A percentile compares a stretch with the other conserved stretches of the same genome.
phyloP scores from a whole-genome alignment of 2,329 filamentous ascomycete genomes.

The Acrodontium crateriforme region DNA sequence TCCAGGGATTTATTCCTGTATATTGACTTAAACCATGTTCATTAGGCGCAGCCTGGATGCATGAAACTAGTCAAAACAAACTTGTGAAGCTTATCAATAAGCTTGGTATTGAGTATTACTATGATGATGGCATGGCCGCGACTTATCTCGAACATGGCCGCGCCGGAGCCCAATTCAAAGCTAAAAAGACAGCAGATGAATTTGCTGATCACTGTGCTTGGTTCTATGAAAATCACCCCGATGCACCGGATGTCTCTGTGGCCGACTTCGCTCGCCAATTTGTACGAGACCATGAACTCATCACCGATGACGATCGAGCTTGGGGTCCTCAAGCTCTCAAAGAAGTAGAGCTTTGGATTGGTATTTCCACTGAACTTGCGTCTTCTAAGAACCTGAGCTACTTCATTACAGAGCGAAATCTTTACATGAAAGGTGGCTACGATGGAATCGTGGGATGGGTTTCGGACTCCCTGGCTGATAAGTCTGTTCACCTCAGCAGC shows the following conservation, averaged over 20 bases:
- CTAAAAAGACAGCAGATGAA: conserved; percentile 33
- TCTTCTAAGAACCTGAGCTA: conserved; percentile 31
- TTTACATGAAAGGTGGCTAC: conserved; percentile 35
- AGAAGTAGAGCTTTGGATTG: conserved; percentile 32
- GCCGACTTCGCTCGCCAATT: conserved; percentile 29
- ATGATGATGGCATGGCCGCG: conserved; percentile 30
- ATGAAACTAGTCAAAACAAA: conserved; percentile 39
- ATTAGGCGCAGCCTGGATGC: conserved; percentile 48
- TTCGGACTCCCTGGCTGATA: conserved; percentile 24
- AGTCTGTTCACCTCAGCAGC: conserved; percentile 25
- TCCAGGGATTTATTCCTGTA: conserved; percentile 7
- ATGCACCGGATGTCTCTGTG: conserved; percentile 27
- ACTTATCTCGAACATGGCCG: conserved; percentile 30
- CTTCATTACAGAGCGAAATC: conserved; percentile 30
- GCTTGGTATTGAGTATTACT: conserved; percentile 31
- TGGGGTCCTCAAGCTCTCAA: conserved; percentile 32
- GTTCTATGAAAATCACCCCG: conserved; percentile 28
- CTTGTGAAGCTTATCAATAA: conserved; percentile 30
- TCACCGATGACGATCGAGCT: conserved; percentile 28
- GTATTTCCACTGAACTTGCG: conserved; percentile 28
- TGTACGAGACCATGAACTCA: conserved; percentile 27
- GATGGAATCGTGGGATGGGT: conserved; percentile 31
- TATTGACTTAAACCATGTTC: conserved; percentile 30
- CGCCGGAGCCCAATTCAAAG: conserved; percentile 32
- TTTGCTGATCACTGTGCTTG: conserved; percentile 30